Evolutionary conservation across 1,284 basidiomycete species (phyloP), one percentile per base, ranked within the genome.

Genomic region (Leccinum subrobustum): DNA sequence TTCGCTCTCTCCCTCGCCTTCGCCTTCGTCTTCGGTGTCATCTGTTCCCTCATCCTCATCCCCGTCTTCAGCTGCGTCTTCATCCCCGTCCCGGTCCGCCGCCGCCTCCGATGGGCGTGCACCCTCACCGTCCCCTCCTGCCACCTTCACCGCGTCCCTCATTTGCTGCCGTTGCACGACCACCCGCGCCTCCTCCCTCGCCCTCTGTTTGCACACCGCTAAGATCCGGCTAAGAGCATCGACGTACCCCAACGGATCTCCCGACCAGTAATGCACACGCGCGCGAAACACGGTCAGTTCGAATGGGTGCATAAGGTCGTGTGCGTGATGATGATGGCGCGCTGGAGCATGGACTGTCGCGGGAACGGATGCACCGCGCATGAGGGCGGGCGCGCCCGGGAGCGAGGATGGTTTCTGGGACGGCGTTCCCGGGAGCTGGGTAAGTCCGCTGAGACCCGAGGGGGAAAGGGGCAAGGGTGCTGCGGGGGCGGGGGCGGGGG

Each of bases 141-240:
- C 29, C 16, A 39, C 39, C 35, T 35, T 51, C 3, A 6, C 35
- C 44, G 2, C 55, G 5, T 23, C 52, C 47, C 23, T 42, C 14
- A 55, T 29, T 25, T 64, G 64, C 61, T 78, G 83, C 3, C 85
- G 86, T 37, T 80, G 63, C 42, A 35, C n/a, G 23, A 67, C 58
- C 5, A 63, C 39, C 57, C 72, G 72, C 11, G 62, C 68, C 18
- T 78, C 77, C 53, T 68, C 68, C 61, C 81, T 83, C 3, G 86
- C 87, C 42, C 79, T 89, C 27, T 68, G 74, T 65, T 85, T 87
- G 67, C 95, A 98, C 72, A 81, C 88, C 39, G 79, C 83, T 60
- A 98, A 83, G 71, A 99, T 85, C 56, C 71, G 85, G 59, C 84
- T 86, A 69, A 98, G 85, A 25, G 86, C 84, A 70, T 93, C 91